Evolutionary conservation across 2,329 filamentous ascomycete genomes (phyloP).

Genomic region (Ophiocordyceps unilateralis): DNA sequence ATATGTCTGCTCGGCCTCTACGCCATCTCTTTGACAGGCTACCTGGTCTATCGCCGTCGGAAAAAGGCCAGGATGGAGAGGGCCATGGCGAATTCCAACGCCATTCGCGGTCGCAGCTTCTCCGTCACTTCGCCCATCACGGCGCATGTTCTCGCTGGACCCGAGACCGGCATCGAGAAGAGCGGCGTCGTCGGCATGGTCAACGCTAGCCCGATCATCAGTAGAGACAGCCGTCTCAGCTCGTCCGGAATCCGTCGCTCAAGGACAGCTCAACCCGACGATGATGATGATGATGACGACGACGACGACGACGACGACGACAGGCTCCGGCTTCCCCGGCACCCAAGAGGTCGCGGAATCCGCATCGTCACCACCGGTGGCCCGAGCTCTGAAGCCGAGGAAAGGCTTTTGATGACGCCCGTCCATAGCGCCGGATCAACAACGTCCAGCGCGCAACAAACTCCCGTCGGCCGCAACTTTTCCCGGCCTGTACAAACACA

Average conservation of each 20-base stretch:
- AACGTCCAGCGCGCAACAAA: neutral
- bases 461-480: neutral
- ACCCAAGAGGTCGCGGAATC: neutral
- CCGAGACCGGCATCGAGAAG: slow-evolving; percentile 6
- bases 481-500: neutral
- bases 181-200: slow-evolving; percentile 2
- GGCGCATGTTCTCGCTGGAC: slow-evolving; percentile 6
- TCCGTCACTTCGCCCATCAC: slow-evolving; percentile 9
- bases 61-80: slow-evolving; percentile 8
- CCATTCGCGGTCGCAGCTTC: slow-evolving; percentile 6
- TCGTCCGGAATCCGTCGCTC: neutral
- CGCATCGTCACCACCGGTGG: neutral
- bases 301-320: neutral
- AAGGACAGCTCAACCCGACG: neutral
- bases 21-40: slow-evolving; percentile 10
- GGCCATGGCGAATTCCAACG: slow-evolving; percentile 4
- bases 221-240: neutral
- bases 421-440: neutral
- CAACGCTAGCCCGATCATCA: neutral
- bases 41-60: slow-evolving; percentile 11
- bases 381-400: neutral
- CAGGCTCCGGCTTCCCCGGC: neutral
- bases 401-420: neutral
- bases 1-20: slow-evolving; percentile 13
- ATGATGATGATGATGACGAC: neutral